Evolutionary conservation across 495 filamentous ascomycete species (phyloP).

Genomic region (Clohesyomyces aquaticus): DNA sequence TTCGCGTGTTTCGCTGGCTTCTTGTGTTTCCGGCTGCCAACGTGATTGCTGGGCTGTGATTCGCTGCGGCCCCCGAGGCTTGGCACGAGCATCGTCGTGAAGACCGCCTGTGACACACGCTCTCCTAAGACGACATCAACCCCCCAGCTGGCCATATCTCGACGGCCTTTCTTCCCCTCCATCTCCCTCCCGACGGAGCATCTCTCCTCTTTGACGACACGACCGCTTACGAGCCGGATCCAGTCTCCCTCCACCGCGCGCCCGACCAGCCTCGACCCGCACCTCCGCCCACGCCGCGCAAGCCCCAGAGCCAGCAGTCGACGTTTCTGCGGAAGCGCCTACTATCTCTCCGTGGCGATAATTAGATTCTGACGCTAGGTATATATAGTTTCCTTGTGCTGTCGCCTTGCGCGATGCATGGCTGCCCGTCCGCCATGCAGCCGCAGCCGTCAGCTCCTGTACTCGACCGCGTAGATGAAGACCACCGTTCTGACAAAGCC

Average conservation of each 20-base stretch:
- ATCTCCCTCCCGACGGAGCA: constrained; percentile 15
- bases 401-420: constrained; percentile 20
- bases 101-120: neutral
- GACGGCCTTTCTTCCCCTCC: constrained; percentile 28
- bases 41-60: neutral
- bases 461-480: constrained; percentile 28
- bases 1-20: neutral
- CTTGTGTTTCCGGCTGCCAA: neutral
- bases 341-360: constrained; percentile 57
- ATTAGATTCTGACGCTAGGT: constrained; percentile 59
- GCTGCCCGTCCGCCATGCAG: constrained; percentile 29
- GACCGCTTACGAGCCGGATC: constrained; percentile 17
- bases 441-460: constrained; percentile 36
- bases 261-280: constrained; percentile 15
- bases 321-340: constrained; percentile 50
- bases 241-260: constrained; percentile 13
- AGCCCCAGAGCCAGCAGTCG: constrained; percentile 33
- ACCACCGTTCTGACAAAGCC: constrained; percentile 39
- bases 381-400: constrained; percentile 40
- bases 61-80: neutral
- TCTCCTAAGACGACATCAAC: constrained; percentile 29
- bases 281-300: constrained; percentile 34
- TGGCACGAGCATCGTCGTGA: neutral
- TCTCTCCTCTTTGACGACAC: constrained; percentile 11
- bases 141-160: constrained; percentile 31